phyloP scores from a whole-genome alignment of 2,329 filamentous ascomycete genomes.

The Alternaria metachromatica region DNA sequence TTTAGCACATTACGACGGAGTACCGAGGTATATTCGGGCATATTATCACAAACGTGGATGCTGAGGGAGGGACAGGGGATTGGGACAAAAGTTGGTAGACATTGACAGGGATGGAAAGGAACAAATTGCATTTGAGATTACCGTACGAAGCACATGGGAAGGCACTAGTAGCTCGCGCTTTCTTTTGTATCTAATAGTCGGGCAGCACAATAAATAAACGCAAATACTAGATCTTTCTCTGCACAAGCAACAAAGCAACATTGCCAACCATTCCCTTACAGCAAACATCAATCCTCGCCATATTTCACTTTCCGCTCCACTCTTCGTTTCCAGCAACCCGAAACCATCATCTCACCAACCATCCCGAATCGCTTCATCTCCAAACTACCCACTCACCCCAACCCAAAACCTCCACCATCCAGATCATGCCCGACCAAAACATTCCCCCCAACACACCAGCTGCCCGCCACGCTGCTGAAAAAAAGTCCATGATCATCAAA shows the following conservation, averaged over 20 bases:
- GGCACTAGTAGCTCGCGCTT: too few relatives aligned
- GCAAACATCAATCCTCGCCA: background rate
- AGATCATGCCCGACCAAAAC: background rate
- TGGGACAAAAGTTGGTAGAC: rapidly evolving
- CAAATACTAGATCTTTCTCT: background rate
- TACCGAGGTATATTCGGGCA: too few relatives aligned
- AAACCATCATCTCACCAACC: rapidly evolving
- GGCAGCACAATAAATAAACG: background rate
- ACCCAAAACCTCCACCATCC: background rate
- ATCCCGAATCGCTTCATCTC: background rate
- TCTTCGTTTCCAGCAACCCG: background rate
- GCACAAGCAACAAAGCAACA: background rate
- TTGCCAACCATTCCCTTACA: background rate
- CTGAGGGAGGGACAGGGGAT: too few relatives aligned
- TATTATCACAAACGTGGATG: too few relatives aligned
- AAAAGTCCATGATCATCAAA: background rate
- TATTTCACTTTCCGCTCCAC: background rate
- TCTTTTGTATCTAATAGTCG: too few relatives aligned
- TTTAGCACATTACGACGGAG: too few relatives aligned
- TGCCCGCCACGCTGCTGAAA: background rate
- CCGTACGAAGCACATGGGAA: too few relatives aligned
- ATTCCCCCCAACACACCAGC: background rate
- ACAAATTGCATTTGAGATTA: too few relatives aligned
- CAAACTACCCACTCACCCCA: background rate
- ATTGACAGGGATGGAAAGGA: too few relatives aligned